Evolutionary conservation across 1,139 yeast species (phyloP).

Genomic region (Pichia sp.): DNA sequence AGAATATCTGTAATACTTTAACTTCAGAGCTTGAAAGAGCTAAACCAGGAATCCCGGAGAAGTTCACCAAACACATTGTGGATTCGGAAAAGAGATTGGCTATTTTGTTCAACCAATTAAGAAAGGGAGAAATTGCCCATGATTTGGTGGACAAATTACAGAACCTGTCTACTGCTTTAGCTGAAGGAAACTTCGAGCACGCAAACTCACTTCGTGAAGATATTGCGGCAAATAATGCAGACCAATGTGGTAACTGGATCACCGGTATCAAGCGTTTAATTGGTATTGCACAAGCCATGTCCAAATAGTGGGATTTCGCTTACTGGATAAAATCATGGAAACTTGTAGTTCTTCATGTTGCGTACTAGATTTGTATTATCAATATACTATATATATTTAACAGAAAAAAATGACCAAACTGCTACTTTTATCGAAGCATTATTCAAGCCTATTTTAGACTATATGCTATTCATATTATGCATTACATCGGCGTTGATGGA

Average conservation of each 20-base stretch:
- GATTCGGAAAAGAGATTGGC: slow-evolving; percentile 81
- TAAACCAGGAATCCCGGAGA: slow-evolving; percentile 70
- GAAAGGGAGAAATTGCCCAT: slow-evolving; percentile 53
- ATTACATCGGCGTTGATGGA: too few relatives aligned
- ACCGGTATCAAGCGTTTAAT: slow-evolving; percentile 86
- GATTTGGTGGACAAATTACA: slow-evolving; percentile 50
- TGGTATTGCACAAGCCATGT: slow-evolving; percentile 39
- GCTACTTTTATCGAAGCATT: too few relatives aligned
- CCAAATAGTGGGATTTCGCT: slow-evolving; percentile 1
- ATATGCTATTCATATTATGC: too few relatives aligned
- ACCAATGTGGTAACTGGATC: slow-evolving; percentile 88
- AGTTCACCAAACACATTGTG: slow-evolving; percentile 60
- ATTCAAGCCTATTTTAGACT: too few relatives aligned
- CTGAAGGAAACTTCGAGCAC: slow-evolving; percentile 43
- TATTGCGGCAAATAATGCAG: slow-evolving; percentile 57
- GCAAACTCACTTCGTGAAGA: slow-evolving; percentile 54
- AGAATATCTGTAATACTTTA: slow-evolving; percentile 53
- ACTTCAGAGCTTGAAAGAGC: slow-evolving; percentile 48
- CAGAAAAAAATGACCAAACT: background rate
- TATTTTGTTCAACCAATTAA: slow-evolving; percentile 72
- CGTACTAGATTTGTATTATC: too few relatives aligned
- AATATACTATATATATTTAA: too few relatives aligned
- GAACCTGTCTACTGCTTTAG: slow-evolving; percentile 43
- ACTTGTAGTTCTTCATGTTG: too few relatives aligned
- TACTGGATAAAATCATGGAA: too few relatives aligned